Evolutionary conservation across 352 stramenopile species (phyloP), one percentile per base, ranked within the genome.

Genomic region (Phytophthora foliorum): DNA sequence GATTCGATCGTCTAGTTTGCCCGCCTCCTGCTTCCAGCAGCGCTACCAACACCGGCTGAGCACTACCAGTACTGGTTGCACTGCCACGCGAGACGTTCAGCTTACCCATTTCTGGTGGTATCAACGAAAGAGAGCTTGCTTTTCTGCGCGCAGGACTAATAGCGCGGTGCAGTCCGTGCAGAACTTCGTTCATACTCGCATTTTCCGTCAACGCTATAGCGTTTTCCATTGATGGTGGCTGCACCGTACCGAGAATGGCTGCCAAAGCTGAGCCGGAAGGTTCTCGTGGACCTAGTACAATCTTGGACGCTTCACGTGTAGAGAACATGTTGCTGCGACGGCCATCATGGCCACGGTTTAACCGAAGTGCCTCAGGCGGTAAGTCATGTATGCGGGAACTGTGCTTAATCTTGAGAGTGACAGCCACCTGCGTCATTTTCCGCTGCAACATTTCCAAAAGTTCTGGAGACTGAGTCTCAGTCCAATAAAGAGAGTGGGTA

Each of bases 391-490:
- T 75, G 7, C 61, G 57, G 5, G 66, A 65, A 19, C 73, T 74
- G 46, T 84, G 80, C 34, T 83, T 78, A 4, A 89, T 55, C 61
- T 89, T 91, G 38, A 91, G 72, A 21, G 71, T 77, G 53, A 91
- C 79, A 6, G 81, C 77, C 4, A 89, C 79, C 19, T 91, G 80
- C 3, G 81, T 88, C 77, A 91, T 84, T 45, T 88, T 89, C 55
- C 87, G 85, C 57, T 91, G 82, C 16, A 91, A 52, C 42, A 73
- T 78, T 41, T 91, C 82, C 24, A 91, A 52, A 31, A 91, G 69
- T 24, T 78, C 72, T 0, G 75, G 76, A 34, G 77, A 82, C 32
- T 66, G 59, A 4, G 86, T 46, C 31, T 91, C 82, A n/a, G 79
- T 86, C 63, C 86, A 69, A 9, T 84, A 64, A 38, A 85, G 42